Conservation (phyloP, 129 eudicot genomes). For the Escallonia rubra region DNA sequence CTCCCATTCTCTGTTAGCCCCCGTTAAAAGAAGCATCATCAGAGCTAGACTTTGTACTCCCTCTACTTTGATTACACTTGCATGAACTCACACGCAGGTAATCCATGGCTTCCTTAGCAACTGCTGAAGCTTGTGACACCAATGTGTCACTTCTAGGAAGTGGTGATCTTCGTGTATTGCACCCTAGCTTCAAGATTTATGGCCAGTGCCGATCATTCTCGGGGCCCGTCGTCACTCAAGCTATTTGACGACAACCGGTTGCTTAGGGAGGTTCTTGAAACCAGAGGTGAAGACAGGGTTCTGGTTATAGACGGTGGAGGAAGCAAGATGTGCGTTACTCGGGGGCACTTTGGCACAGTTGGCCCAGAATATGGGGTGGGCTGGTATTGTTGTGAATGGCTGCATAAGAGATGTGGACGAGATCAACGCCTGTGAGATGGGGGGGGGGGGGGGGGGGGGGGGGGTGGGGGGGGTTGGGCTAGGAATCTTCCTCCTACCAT, state of each 20-base stretch:
- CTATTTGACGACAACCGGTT: slow-evolving; percentile 48
- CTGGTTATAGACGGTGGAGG: slow-evolving; percentile 56
- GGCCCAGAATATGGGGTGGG: slow-evolving; percentile 54
- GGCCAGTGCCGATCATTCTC: slow-evolving; percentile 41
- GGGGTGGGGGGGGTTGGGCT: too few species aligned
- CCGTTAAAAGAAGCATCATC: too few species aligned
- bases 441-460: too few species aligned
- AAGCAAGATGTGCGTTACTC: slow-evolving; percentile 50
- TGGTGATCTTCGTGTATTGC: slow-evolving; percentile 43
- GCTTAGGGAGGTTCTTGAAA: slow-evolving; percentile 44
- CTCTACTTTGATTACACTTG: too few species aligned
- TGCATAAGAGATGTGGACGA: slow-evolving; percentile 13
- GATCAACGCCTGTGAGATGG: too few species aligned
- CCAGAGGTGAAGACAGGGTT: slow-evolving; percentile 43
- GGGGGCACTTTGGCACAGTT: slow-evolving; percentile 54
- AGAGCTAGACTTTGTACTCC: too few species aligned
- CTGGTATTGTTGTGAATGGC: slow-evolving; percentile 54
- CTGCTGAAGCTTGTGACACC: slow-evolving; percentile 47
- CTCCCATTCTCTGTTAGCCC: too few species aligned
- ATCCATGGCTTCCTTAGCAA: slow-evolving; percentile 38
- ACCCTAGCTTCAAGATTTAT: slow-evolving; percentile 37
- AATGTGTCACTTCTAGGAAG: slow-evolving; percentile 28
- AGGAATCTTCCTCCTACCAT: too few species aligned
- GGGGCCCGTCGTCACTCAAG: slow-evolving; percentile 47
- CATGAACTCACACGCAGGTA: slow-evolving; percentile 14